Percentiles rank a stretch among this genome's conserved stretches.
Conservation (phyloP, 139 green algal species). For the Volvox reticuliferus region DNA sequence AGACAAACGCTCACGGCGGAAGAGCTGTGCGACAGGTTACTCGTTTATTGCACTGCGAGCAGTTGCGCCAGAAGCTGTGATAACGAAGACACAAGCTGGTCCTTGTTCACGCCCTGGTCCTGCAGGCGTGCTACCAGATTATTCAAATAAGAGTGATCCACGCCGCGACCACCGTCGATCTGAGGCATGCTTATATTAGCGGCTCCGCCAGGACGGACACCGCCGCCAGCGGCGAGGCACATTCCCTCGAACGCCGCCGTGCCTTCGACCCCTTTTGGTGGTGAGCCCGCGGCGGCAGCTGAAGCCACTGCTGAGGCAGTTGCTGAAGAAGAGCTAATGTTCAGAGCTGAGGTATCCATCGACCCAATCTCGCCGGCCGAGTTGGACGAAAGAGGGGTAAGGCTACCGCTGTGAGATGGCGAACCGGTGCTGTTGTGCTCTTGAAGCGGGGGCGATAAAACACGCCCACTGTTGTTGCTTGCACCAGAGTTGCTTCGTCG, state of each 20-base stretch:
- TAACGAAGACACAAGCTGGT: constrained; percentile 57
- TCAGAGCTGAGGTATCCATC: too few relatives aligned
- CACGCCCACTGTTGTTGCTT: constrained; percentile 18
- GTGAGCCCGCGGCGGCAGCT: not conserved
- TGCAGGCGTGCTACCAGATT: constrained; percentile 24
- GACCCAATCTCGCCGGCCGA: not conserved
- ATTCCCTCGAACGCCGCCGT: not conserved
- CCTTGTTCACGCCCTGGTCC: constrained; percentile 49
- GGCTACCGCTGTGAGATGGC: constrained; percentile 18
- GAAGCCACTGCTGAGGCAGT: not conserved
- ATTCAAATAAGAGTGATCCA: not conserved
- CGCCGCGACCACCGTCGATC: not conserved
- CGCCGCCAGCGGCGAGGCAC: not conserved
- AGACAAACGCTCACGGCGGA: too few relatives aligned
- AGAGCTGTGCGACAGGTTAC: too few relatives aligned
- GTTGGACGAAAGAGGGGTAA: constrained; percentile 14
- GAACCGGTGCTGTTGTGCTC: not conserved
- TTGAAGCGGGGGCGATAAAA: constrained; percentile 12
- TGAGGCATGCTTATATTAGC: not conserved
- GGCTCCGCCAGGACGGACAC: not conserved
- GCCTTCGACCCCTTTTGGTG: not conserved
- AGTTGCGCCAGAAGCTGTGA: constrained; percentile 62
- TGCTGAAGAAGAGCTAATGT: not conserved
- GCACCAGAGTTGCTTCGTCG: constrained; percentile 28
- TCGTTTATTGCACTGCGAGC: constrained; percentile 17